Evolutionary conservation across 352 stramenopile genomes (phyloP), one percentile per base, ranked within the genome.

Genomic region (Pythium chondricola): DNA sequence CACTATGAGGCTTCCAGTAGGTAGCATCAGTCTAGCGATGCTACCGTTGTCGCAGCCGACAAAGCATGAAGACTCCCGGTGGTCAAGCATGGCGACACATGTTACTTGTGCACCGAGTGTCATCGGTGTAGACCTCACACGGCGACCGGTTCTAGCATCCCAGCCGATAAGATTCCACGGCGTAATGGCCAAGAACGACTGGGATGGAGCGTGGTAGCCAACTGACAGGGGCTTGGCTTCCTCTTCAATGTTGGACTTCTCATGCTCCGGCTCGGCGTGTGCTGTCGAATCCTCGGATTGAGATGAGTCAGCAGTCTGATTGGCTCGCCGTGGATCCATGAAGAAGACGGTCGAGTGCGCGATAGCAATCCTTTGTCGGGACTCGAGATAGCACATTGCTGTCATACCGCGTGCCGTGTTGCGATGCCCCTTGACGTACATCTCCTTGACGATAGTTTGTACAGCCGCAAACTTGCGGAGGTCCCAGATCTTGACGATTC

Each of bases 281-380:
- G n/a, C n/a, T n/a, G n/a, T n/a, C n/a, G n/a, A n/a, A n/a, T n/a
- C n/a, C n/a, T n/a, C n/a, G n/a, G n/a, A n/a, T n/a, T n/a, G n/a
- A n/a, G n/a, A n/a, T n/a, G n/a, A n/a, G n/a, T n/a, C n/a, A n/a
- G n/a, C 43, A 7, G 9, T 18, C 17, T 45, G 32, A 16, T 37
- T 52, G 37, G 41, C 4, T 14, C 39, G 37, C 2, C 25, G 8
- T 20, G 36, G 46, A 16, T 82, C 73, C 17, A 85, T 43, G 45
- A 87, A 87, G 36, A 71, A 78, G 24, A 87, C 48, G 0, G 37
- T 64, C 0, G 75, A 85, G 30, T 83, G 68, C 0, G 68, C 67
- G 10, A 87, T 63, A 2, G 71, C 65, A 35, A 82, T 56, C 11
- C 65, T 58, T 31, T 77, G 52, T 20, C 58, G 32, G 10, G 43